These are phyloP conservation scores for Suillus ampliporus DNA, from an alignment of 768 basidiomycete genomes.

Conservation along the genomic window DNA sequence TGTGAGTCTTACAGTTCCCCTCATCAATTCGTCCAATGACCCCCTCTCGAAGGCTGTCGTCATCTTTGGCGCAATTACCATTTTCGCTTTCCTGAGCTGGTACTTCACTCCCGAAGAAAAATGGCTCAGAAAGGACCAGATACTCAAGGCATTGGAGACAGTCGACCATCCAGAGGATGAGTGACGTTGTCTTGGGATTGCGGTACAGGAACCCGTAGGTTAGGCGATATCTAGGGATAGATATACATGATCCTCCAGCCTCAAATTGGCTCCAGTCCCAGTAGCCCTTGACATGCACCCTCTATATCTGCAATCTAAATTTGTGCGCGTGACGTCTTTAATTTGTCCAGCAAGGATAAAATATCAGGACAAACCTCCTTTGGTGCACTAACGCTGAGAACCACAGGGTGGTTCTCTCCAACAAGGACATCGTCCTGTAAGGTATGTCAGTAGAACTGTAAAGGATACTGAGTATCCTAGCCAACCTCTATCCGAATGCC, in stretches of 20 bases:
- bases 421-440: slow-evolving; percentile 75
- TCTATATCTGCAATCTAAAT: slow-evolving; percentile 74
- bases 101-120: slow-evolving; percentile 78
- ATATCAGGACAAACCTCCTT: slow-evolving; percentile 66
- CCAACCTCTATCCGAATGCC: slow-evolving; percentile 89
- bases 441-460: slow-evolving; percentile 13
- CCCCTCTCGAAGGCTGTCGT: slow-evolving; percentile 61
- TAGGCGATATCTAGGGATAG: neutral
- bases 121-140: slow-evolving; percentile 75
- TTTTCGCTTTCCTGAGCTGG: slow-evolving; percentile 80
- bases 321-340: slow-evolving; percentile 9
- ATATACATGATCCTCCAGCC: slow-evolving; percentile 4
- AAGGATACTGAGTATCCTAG: neutral
- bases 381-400: slow-evolving; percentile 76
- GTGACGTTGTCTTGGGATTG: neutral
- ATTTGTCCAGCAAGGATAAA: slow-evolving; percentile 8
- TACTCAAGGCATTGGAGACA: slow-evolving; percentile 53
- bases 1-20: slow-evolving; percentile 50
- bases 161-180: slow-evolving; percentile 17
- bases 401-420: slow-evolving; percentile 59
- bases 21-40: slow-evolving; percentile 18
- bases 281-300: slow-evolving; percentile 74
- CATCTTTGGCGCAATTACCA: slow-evolving; percentile 79
- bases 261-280: slow-evolving; percentile 60
- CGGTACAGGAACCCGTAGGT: neutral